phyloP scores from a whole-genome alignment of 2,329 filamentous ascomycete species.

The Exophiala lecanii-corni region DNA sequence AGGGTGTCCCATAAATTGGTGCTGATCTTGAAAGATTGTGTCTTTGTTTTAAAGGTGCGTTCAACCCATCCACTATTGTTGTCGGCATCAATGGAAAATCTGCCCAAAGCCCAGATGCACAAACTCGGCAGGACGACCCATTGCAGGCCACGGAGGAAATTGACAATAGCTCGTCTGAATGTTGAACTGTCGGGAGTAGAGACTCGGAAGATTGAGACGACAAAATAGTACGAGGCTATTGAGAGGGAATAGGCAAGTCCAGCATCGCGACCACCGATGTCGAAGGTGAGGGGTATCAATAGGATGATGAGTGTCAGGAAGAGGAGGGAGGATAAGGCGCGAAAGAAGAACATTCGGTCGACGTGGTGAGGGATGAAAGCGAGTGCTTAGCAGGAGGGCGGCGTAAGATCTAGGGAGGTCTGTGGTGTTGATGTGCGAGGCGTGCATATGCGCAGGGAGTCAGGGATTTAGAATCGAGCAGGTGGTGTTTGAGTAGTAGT shows the following conservation, averaged over 20 bases:
- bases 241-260: slow-evolving; percentile 90
- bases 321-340: slow-evolving; percentile 70
- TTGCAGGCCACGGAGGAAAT: slow-evolving; percentile 69
- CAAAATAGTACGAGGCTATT: slow-evolving; percentile 83
- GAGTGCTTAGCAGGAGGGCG: slow-evolving; percentile 27
- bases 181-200: slow-evolving; percentile 73
- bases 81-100: slow-evolving; percentile 87
- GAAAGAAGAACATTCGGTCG: slow-evolving; percentile 71
- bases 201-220: slow-evolving; percentile 76
- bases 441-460: slow-evolving; percentile 6
- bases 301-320: slow-evolving; percentile 92
- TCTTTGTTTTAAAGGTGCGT: slow-evolving; percentile 66
- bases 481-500: not conserved
- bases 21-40: slow-evolving; percentile 44
- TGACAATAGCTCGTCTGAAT: slow-evolving; percentile 66
- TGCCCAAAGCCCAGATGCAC: slow-evolving; percentile 91
- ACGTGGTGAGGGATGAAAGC: slow-evolving; percentile 41
- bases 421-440: not conserved
- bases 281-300: slow-evolving; percentile 93
- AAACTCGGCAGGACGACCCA: slow-evolving; percentile 81
- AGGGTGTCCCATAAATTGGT: slow-evolving; percentile 76
- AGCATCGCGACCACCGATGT: slow-evolving; percentile 92
- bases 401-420: slow-evolving; percentile 3
- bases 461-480: not conserved
- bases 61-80: slow-evolving; percentile 71